Evolutionary conservation across 2,329 filamentous ascomycete genomes (phyloP), one percentile per base, ranked within the genome.

Genomic region (Hysterium pulicare): DNA sequence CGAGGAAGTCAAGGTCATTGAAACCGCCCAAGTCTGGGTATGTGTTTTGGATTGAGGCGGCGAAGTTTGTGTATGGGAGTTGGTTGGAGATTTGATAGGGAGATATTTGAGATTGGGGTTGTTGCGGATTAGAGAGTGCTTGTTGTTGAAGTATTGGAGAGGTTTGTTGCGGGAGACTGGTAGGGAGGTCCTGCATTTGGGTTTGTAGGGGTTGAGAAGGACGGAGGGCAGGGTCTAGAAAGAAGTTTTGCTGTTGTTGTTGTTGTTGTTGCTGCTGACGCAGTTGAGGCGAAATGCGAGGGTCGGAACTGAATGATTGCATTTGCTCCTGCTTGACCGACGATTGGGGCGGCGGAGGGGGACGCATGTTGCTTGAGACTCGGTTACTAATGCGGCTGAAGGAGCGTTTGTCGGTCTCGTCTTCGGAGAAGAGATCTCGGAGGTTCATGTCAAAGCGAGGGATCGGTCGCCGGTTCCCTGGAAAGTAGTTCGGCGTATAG

Each of bases 391-490:
- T 59, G 19, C 61, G 57, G 50, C 57, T 53, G 54, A 66, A 61
- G 41, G 69, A 57, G 39, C 61, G 59, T 57, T 64, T 60, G 41
- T 62, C 63, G 6, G 60, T 71, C 37, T 70, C 59, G 28, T 68
- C 58, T n/a, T 62, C 58, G n/a, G 59, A 60, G 44, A 70, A 64
- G 15, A 66, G 45, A 48, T 68, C 55, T 24, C 61, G 53, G 42
- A 69, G 48, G 41, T 72, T 57, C 69, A 72, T 63, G 58, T 83
- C 79, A 57, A 82, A 82, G 43, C 72, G 71, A 3, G 79, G 79
- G 10, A 73, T 54, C 15, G 73, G 75, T 15, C 74, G 66, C 45
- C 60, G 55, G 11, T 44, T 35, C 24, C 8, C 8, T 28, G 7
- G 24, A 19, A 53, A 51, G 30, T 53, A 53, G 21, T 44, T 48